A percentile compares a stretch with the other conserved stretches of the same genome.
Evolutionary conservation across 257 asterid species (phyloP).

Genomic region (Nicotiana undulata): DNA sequence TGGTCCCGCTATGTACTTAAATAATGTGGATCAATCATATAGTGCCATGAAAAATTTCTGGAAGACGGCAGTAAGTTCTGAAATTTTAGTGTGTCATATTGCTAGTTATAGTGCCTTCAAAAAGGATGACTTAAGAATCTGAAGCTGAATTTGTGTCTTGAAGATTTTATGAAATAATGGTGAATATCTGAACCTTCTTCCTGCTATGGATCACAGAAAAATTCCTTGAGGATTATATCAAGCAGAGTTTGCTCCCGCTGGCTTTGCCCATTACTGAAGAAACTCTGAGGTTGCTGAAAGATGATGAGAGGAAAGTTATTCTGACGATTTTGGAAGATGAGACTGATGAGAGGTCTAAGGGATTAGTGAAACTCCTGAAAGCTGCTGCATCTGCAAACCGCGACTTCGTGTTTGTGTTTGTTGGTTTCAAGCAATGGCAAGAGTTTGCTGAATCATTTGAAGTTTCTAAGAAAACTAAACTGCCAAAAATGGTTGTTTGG

Average conservation of each 20-base stretch:
- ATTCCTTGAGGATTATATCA: slow-evolving; percentile 70
- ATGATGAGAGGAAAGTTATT: slow-evolving; percentile 63
- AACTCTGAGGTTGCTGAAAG: slow-evolving; percentile 48
- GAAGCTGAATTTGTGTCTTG: background rate
- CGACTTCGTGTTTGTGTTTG: slow-evolving; percentile 73
- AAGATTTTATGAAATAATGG: background rate
- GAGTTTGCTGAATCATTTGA: slow-evolving; percentile 71
- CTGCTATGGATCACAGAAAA: slow-evolving; percentile 47
- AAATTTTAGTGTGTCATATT: background rate
- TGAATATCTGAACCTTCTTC: slow-evolving; percentile 12
- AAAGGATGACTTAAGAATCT: background rate
- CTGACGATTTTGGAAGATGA: slow-evolving; percentile 64
- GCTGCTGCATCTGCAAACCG: slow-evolving; percentile 95
- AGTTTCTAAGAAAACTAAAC: slow-evolving; percentile 44
- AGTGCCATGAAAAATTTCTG: background rate
- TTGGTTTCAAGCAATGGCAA: slow-evolving; percentile 72
- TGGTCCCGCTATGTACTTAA: background rate
- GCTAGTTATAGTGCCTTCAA: background rate
- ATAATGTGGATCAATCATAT: background rate
- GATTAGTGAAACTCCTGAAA: slow-evolving; percentile 48
- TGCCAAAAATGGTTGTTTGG: slow-evolving; percentile 90
- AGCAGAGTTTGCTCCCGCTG: slow-evolving; percentile 71
- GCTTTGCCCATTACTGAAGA: slow-evolving; percentile 62
- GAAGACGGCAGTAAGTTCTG: background rate
- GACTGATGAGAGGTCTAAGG: slow-evolving; percentile 45